A percentile compares a stretch with the other conserved stretches of the same genome.
phyloP scores from a whole-genome alignment of 1,284 basidiomycete genomes.

The Leccinum pachyderme region DNA sequence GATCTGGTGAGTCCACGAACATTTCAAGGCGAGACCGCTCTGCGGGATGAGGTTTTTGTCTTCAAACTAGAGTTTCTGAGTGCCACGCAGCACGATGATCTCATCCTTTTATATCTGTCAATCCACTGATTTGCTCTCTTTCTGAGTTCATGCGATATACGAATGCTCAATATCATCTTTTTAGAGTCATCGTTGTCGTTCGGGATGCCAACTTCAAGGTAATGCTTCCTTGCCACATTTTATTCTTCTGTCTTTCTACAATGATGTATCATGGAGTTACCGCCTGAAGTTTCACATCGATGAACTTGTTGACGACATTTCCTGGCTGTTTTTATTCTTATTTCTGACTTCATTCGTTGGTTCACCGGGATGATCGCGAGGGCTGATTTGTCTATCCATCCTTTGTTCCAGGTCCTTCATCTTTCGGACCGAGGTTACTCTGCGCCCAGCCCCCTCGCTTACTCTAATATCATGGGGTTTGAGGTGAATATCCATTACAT shows the following conservation, averaged over 20 bases:
- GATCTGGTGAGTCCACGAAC: slow-evolving; percentile 11
- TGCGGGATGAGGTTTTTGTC: slow-evolving; percentile 52
- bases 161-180: slow-evolving; percentile 6
- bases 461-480: background rate
- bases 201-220: slow-evolving; percentile 3
- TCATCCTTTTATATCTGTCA: slow-evolving; percentile 51
- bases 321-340: slow-evolving; percentile 16
- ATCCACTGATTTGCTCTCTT: slow-evolving; percentile 53
- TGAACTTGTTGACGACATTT: slow-evolving; percentile 22
- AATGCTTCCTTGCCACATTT: background rate
- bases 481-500: slow-evolving; percentile 11
- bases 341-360: slow-evolving; percentile 34
- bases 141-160: slow-evolving; percentile 1
- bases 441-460: too few species aligned
- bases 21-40: slow-evolving; percentile 15
- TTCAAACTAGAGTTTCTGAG: slow-evolving; percentile 93
- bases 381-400: slow-evolving; percentile 5
- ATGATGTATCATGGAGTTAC: slow-evolving; percentile 39
- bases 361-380: background rate
- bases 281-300: slow-evolving; percentile 22
- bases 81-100: slow-evolving; percentile 61
- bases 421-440: background rate
- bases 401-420: background rate
- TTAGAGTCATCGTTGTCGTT: background rate
- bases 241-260: background rate